phyloP scores from a whole-genome alignment of 192 early-diverging fungal genomes.

The Spizellomyces punctatus region DNA sequence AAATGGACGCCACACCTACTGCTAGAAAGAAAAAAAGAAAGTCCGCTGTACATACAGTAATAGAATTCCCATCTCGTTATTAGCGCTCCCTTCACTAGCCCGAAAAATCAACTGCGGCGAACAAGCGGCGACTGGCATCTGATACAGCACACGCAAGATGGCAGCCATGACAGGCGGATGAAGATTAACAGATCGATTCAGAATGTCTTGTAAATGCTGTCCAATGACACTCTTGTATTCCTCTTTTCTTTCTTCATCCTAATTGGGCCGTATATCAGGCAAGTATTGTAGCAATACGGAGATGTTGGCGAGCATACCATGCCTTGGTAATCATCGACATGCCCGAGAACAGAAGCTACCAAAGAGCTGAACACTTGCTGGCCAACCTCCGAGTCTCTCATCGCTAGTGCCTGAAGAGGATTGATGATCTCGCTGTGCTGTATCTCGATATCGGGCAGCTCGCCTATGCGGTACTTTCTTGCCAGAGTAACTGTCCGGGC shows the following conservation, averaged over 20 bases:
- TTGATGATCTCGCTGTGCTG: constrained; percentile 61
- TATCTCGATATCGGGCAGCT: constrained; percentile 82
- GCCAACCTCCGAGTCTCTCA: constrained; percentile 63
- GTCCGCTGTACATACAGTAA: constrained; percentile 13
- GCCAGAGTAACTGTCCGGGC: constrained; percentile 60
- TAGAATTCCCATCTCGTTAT: constrained; percentile 39
- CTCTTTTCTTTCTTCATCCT: constrained; percentile 1
- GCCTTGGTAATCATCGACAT: background rate
- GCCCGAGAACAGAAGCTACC: constrained; percentile 1
- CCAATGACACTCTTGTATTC: constrained; percentile 13
- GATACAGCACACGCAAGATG: constrained; percentile 30
- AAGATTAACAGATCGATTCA: constrained; percentile 21
- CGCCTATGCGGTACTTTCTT: constrained; percentile 68
- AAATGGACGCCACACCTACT: too few species aligned
- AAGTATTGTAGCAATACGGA: background rate
- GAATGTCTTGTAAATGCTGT: constrained; percentile 16
- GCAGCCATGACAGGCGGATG: constrained; percentile 33
- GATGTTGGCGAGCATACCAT: constrained; percentile 2
- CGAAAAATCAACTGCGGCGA: constrained; percentile 17
- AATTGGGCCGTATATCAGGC: background rate
- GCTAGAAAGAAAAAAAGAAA: too few species aligned
- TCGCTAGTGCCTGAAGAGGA: constrained; percentile 64
- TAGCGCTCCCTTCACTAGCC: constrained; percentile 42
- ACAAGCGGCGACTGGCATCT: constrained; percentile 5
- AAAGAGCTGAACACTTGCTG: constrained; percentile 30